phyloP scores from a whole-genome alignment of 768 basidiomycete species.

The Hypholoma fasciculare region DNA sequence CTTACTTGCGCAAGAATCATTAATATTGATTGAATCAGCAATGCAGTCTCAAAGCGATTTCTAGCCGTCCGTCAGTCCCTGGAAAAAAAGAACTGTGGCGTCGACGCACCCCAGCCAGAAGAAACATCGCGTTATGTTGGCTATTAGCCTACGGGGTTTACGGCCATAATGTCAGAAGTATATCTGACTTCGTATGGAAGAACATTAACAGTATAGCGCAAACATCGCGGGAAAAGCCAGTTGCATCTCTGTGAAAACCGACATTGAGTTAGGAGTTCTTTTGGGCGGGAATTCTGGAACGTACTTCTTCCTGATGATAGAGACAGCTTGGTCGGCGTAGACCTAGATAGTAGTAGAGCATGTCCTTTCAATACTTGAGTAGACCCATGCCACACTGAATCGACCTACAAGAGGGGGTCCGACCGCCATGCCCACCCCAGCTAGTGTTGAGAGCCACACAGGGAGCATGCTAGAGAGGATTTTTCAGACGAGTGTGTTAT shows the following conservation, averaged over 20 bases:
- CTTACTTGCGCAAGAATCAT: conserved; percentile 84
- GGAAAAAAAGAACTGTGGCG: neutral
- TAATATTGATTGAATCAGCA: conserved; percentile 79
- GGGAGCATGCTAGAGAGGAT: conserved; percentile 27
- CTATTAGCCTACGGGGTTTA: conserved; percentile 54
- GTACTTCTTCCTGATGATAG: conserved; percentile 78
- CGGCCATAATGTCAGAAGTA: conserved; percentile 1
- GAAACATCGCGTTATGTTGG: conserved; percentile 88
- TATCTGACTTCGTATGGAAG: neutral
- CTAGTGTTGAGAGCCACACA: conserved; percentile 67
- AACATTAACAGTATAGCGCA: conserved; percentile 74
- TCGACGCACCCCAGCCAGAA: conserved; percentile 75
- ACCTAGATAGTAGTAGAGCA: conserved; percentile 38
- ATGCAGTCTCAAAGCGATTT: conserved; percentile 70
- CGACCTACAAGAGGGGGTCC: conserved; percentile 66
- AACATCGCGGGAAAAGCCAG: conserved; percentile 85
- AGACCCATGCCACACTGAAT: neutral
- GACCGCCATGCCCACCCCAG: conserved; percentile 81
- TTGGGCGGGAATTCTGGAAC: conserved; percentile 16
- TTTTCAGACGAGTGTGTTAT: too few species aligned
- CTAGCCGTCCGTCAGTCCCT: conserved; percentile 24
- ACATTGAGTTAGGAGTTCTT: neutral
- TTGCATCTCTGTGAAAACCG: conserved; percentile 59
- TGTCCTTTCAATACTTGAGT: conserved; percentile 2
- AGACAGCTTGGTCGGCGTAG: conserved; percentile 79